Evolutionary conservation across 2,329 filamentous ascomycete species (phyloP).

Genomic region (Lecanicillium sp.): DNA sequence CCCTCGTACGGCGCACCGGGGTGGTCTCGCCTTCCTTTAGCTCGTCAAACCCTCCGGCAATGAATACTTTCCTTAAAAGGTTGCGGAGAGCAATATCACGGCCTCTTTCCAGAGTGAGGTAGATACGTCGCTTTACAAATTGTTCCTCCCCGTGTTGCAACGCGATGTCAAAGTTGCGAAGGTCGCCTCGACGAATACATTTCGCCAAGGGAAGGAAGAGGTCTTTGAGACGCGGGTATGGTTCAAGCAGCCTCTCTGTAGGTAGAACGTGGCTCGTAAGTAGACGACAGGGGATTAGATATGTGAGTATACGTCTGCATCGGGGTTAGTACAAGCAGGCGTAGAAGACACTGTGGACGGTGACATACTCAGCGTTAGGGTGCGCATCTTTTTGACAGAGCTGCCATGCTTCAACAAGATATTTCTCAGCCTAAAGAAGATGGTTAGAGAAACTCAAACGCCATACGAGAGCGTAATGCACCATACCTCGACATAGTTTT

Average conservation of each 20-base stretch:
- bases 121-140: conserved; percentile 88
- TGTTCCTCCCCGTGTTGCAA: conserved; percentile 78
- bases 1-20: conserved; percentile 61
- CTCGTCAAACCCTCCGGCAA: conserved; percentile 75
- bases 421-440: conserved; percentile 58
- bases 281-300: conserved; percentile 88
- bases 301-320: conserved; percentile 76
- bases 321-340: conserved; percentile 14
- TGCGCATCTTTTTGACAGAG: conserved; percentile 65
- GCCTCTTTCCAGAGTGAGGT: conserved; percentile 85
- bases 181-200: conserved; percentile 75
- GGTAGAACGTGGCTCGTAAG: conserved; percentile 83
- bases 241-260: conserved; percentile 58
- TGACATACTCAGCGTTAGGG: conserved; percentile 72
- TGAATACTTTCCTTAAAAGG: conserved; percentile 81
- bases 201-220: conserved; percentile 71
- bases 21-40: conserved; percentile 58
- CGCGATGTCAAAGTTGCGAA: conserved; percentile 75
- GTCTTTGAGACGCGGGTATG: conserved; percentile 66
- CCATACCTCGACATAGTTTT: conserved; percentile 72
- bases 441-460: conserved; percentile 1
- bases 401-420: conserved; percentile 73
- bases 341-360: neutral
- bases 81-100: conserved; percentile 90
- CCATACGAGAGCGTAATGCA: too few relatives aligned